Base-by-base conservation (phyloP, 2,329 filamentous ascomycete species). In the Fusarium heterosporum region DNA sequence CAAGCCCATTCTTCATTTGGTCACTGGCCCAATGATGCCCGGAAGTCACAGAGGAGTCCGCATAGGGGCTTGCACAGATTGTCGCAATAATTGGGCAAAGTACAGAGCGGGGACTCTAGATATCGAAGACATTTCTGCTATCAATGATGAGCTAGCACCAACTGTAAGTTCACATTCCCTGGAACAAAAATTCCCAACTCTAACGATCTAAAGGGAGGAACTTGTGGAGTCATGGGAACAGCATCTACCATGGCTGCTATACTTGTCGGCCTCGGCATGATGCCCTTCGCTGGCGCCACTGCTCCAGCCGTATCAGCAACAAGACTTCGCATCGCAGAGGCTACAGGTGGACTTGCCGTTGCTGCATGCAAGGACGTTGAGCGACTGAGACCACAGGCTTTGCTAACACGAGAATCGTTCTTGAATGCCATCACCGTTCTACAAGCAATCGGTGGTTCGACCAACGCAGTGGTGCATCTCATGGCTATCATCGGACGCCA, bases 191-290 rank as follows among this genome's bases (percentile, higher is more conserved):
- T 5, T 2, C 16, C 16, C 4, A 14, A 6, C 1, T 17, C 34
- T 61, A 4, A 61, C 25, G 13, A 1, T 9, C 0, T 0, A 39
- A 49, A 84, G 82, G 87, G 88, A 3, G 93, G 93, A 29, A 93
- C 92, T 1, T 97, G 93, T 67, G 93, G 93, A 45, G 93, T 94
- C 17, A 97, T 97, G 93, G 96, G 93, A 66, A 97, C 93, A 0
- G 93, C 93, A 8, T 95, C 93, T 73, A 96, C 93, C 3, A 95
- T 97, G 92, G 91, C 92, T 2, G 94, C 91, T 8, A 87, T 93
- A 16, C 90, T 94, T 22, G 92, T 93, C 63, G 92, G 88, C 1
- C 89, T 97, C 71, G 93, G 93, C n/a, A 83, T 96, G 68, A 90
- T 92, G 59, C 84, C 94, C 1, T 89, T 93, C 9, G 88, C 88